Percentiles rank a stretch among this genome's conserved stretches.
These are phyloP conservation scores for Leptosphaerulina australis DNA, from an alignment of 2,329 filamentous ascomycete genomes.

Conservation along the genomic window DNA sequence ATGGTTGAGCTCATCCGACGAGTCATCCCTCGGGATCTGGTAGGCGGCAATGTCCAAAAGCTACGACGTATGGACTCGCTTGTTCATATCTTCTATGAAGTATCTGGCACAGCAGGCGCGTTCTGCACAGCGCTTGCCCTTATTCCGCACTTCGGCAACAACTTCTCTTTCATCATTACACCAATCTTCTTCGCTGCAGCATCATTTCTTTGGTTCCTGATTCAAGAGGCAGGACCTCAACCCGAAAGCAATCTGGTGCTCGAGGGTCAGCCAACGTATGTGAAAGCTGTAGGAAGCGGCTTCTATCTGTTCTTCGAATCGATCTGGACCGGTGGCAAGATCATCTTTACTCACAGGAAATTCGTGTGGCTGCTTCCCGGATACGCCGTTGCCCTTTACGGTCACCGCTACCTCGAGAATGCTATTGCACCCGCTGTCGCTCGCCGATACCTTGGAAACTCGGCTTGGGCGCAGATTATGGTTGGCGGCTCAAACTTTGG, in stretches of 20 bases:
- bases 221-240: slow-evolving; percentile 50
- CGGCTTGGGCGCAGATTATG: slow-evolving; percentile 59
- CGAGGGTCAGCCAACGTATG: slow-evolving; percentile 43
- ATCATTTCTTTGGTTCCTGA: slow-evolving; percentile 55
- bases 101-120: slow-evolving; percentile 57
- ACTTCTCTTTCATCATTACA: slow-evolving; percentile 59
- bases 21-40: slow-evolving; percentile 59
- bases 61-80: slow-evolving; percentile 56
- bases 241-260: slow-evolving; percentile 28
- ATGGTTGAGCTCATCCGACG: slow-evolving; percentile 61
- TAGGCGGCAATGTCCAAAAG: slow-evolving; percentile 59
- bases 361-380: slow-evolving; percentile 59
- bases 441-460: slow-evolving; percentile 55
- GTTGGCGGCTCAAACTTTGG: slow-evolving; percentile 59
- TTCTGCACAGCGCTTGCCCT: slow-evolving; percentile 58
- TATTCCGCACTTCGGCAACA: slow-evolving; percentile 59
- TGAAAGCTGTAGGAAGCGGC: slow-evolving; percentile 49
- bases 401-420: slow-evolving; percentile 59
- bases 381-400: slow-evolving; percentile 58
- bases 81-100: slow-evolving; percentile 57
- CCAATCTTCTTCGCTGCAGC: slow-evolving; percentile 55
- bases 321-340: slow-evolving; percentile 54
- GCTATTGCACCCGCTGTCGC: slow-evolving; percentile 56
- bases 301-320: slow-evolving; percentile 56
- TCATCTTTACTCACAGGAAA: slow-evolving; percentile 56